Base-by-base conservation (phyloP, 1,139 yeast genomes). In the Hansenula sp. region DNA sequence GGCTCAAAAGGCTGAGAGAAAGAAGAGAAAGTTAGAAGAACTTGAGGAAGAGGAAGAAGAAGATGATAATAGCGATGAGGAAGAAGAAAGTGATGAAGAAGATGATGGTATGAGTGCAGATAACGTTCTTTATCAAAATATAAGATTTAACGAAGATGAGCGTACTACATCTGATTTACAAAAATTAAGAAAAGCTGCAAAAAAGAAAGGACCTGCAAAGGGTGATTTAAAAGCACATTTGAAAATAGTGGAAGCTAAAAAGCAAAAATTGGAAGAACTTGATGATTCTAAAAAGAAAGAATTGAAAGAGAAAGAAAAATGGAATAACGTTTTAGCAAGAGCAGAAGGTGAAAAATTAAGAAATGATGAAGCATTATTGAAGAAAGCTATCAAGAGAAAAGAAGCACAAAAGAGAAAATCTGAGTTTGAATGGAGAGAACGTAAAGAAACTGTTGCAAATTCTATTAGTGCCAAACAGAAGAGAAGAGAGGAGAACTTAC, bases 291-390 rank as follows among this genome's bases (percentile, higher is more conserved):
- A 85, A 47, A 80, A 77, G 55, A 67, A 69, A 29, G 73, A 75
- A 44, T 65, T 74, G 28, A 75, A 74, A 44, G 88, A 84, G 48
- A 88, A 89, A 55, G 82, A 79, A 30, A 79, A 82, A 55, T 92
- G 99, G 99, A 80, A 77, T 54, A 74, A 77, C 51, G 87, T 94
- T 17, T 71, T 90, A 68, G 74, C 84, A 27, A 92, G 84, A 56
- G 90, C 95, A 4, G 96, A 89, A 63, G 98, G 98, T 36, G 66
- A 79, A 24, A 90, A 88, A 61, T 69, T 90, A 37, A 85, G 84
- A 55, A 97, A 94, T 61, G 95, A 92, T 60, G 98, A 90, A 60
- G 82, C 79, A 57, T 67, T 92, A 52, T 73, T 94, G 61, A 83
- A 82, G 55, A 90, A 88, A 61, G 87, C 97, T 2, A 65, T 92